Evolutionary conservation across 2,329 filamentous ascomycete species (phyloP).

Genomic region (Alternaria ethzedia): DNA sequence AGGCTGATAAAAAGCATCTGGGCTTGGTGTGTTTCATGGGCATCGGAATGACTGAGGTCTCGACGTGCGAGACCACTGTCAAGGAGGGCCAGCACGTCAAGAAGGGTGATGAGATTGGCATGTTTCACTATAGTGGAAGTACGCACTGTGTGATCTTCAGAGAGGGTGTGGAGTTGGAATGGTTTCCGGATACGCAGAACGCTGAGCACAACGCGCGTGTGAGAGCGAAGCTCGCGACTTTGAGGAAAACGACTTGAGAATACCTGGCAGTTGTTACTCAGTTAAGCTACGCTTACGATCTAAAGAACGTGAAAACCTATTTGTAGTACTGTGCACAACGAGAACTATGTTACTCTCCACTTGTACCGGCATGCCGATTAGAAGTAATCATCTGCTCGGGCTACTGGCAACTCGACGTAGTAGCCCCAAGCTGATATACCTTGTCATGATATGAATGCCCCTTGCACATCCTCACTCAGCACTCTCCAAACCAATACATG

Average conservation of each 20-base stretch:
- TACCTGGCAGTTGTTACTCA: too few species aligned
- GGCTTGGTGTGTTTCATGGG: slow-evolving; percentile 74
- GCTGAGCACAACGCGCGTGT: slow-evolving; percentile 47
- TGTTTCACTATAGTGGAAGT: slow-evolving; percentile 82
- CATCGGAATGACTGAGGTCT: slow-evolving; percentile 80
- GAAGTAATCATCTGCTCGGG: too few species aligned
- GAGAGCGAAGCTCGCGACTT: slow-evolving; percentile 43
- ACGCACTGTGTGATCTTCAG: slow-evolving; percentile 73
- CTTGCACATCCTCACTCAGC: too few species aligned
- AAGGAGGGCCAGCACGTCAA: slow-evolving; percentile 67
- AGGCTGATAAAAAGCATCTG: slow-evolving; percentile 71
- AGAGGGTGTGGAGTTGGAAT: slow-evolving; percentile 57
- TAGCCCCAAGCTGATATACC: too few species aligned
- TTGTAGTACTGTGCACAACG: too few species aligned
- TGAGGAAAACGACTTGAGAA: slow-evolving; percentile 25
- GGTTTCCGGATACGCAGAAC: slow-evolving; percentile 32
- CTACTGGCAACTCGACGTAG: too few species aligned
- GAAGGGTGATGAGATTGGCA: slow-evolving; percentile 76
- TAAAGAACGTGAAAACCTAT: too few species aligned
- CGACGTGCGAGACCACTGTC: slow-evolving; percentile 74
- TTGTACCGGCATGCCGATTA: too few species aligned
- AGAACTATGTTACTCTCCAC: too few species aligned
- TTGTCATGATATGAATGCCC: too few species aligned
- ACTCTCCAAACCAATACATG: too few species aligned
- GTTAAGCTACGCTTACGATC: too few species aligned